Evolutionary conservation across 2,329 filamentous ascomycete species (phyloP), one percentile per base, ranked within the genome.

Genomic region (Fonsecaea multimorphosa): DNA sequence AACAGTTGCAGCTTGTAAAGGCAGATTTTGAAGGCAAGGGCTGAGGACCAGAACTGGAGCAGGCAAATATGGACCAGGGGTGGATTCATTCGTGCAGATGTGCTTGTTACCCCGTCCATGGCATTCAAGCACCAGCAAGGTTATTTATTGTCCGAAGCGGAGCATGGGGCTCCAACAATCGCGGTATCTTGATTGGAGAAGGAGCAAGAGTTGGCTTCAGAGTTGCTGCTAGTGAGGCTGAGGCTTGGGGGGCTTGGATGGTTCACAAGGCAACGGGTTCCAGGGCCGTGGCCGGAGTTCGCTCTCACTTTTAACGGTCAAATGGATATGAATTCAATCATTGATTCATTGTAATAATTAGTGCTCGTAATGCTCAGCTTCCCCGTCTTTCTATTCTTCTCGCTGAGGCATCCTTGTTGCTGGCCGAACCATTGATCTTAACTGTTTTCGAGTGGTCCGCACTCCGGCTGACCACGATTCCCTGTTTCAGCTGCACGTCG

Each of bases 201-300:
- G 44, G 2, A 22, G n/a, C 19, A 49, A 4, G 19, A 22, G 44
- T 16, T 31, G 29, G 19, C 44, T 49, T n/a, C n/a, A n/a, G n/a
- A n/a, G n/a, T n/a, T 49, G 44, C 11, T 1, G 44, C 19, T 49
- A 49, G 19, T 24, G 44, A 49, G 19, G 44, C 44, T 22, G 44
- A 49, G 19, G 19, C 22, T 49, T 24, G 22, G 19, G 44, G 24
- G 19, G 19, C 22, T 49, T 24, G 22, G 19, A 24, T 24, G 44
- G 44, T 49, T 49, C 19, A 49, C 44, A 49, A 49, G 44, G 44
- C 44, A 49, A 49, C 44, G 19, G 44, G 12, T 49, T 11, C 44
- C 44, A 49, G 14, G 38, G 44, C 38, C 3, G 38, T 40, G 38
- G 3, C 38, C 38, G n/a, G 14, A 40, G 38, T n/a, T 16, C 38